These are phyloP conservation scores for Agrostemma githago DNA, from an alignment of 148 eudicot genomes.

Conservation along the genomic window DNA sequence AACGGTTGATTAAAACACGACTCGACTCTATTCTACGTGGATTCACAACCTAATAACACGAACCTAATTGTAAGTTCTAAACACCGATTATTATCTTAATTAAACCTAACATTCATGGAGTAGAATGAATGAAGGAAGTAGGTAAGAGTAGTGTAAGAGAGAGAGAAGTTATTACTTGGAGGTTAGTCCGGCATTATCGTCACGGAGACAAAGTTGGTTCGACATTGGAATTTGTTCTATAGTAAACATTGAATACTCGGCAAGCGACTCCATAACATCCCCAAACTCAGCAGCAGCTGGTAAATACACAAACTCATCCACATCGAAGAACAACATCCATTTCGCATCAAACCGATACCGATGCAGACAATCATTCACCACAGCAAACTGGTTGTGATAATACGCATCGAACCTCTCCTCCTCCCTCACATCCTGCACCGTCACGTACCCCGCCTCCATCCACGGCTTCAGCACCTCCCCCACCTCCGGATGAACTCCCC, in stretches of 20 bases:
- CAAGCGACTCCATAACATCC: slow-evolving; percentile 42
- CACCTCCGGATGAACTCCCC: slow-evolving; percentile 49
- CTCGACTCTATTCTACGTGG: too few relatives aligned
- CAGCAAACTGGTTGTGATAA: slow-evolving; percentile 11
- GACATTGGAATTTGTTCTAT: slow-evolving; percentile 71
- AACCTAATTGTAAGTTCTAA: not conserved
- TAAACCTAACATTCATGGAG: not conserved
- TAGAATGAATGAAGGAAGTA: not conserved
- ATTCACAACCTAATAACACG: too few relatives aligned
- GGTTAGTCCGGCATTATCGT: slow-evolving; percentile 35
- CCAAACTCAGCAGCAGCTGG: slow-evolving; percentile 21
- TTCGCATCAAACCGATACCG: slow-evolving; percentile 1
- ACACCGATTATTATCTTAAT: not conserved
- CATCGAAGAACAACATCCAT: slow-evolving; percentile 9
- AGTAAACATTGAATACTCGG: slow-evolving; percentile 46
- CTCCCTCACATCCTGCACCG: slow-evolving; percentile 3
- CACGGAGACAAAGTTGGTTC: slow-evolving; percentile 42
- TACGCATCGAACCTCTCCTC: slow-evolving; percentile 11
- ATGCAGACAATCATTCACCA: slow-evolving; percentile 13
- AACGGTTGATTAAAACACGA: too few relatives aligned
- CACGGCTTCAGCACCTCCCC: slow-evolving; percentile 35
- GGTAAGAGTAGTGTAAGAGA: too few relatives aligned
- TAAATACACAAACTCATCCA: slow-evolving; percentile 6
- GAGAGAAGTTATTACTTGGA: slow-evolving; percentile 35
- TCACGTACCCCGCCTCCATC: slow-evolving; percentile 6